Base-by-base conservation (phyloP, 345 rosid species). In the Gossypium thurberi region DNA sequence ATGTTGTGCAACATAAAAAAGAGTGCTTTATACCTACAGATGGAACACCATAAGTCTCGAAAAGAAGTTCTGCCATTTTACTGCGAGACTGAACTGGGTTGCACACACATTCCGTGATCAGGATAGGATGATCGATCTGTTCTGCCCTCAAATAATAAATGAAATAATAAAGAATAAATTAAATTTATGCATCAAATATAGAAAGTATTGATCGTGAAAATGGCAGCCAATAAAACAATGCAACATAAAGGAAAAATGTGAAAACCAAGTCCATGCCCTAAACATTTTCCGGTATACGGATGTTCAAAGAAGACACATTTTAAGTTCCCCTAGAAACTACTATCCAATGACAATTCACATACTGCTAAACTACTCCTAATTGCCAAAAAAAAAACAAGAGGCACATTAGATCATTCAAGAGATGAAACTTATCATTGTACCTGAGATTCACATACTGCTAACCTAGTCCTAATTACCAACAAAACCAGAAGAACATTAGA, bases 21-120 rank as follows among this genome's bases (percentile, higher is more conserved):
- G 43, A 33, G 69, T 53, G 51, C 43, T 67, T 58, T 78, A 63
- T 94, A 94, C 98, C 98, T 78, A 94, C 79, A 67, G 96, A 85
- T 81, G 99, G 99, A 83, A 95, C 96, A 72, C 99, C 99, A 77
- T 92, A 92, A 69, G 98, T 90, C 79, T 91, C 94, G 74, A 90
- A 95, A 55, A 95, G 94, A 70, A 95, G 93, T 84, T 95, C 98
- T 59, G 97, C 96, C 98, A 95, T 95, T 89, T 89, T 95, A 82
- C 96, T 85, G 46, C 98, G 97, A 46, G 97, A 95, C 17, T 92
- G 87, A 81, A 89, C 88, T n/a, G 98, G 97, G 82, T 95, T 91
- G 89, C 97, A 88, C 12, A 85, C 91, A 71, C 94, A 95, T 87
- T 95, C 97, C 70, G 98, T 95, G 76, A 95, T 87, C 69, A 95